phyloP scores from a whole-genome alignment of 2,329 filamentous ascomycete genomes.

The Xylariaceae sp. region DNA sequence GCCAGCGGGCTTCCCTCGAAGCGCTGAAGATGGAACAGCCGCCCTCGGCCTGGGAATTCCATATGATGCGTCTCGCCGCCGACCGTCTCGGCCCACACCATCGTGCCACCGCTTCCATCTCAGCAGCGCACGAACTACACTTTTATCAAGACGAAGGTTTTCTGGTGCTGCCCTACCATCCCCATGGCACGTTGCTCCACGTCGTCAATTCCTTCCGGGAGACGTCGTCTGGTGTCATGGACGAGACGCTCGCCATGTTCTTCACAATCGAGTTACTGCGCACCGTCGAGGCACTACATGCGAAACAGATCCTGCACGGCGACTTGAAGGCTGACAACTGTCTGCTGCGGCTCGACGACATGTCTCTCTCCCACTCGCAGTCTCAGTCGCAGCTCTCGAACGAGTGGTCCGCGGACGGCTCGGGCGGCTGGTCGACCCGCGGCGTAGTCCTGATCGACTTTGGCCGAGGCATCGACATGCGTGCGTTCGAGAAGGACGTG shows the following conservation, averaged over 20 bases:
- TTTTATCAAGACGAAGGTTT: slow-evolving; percentile 90
- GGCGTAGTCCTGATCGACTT: slow-evolving; percentile 93
- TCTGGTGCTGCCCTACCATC: slow-evolving; percentile 83
- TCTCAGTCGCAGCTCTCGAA: slow-evolving; percentile 52
- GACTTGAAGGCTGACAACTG: slow-evolving; percentile 97
- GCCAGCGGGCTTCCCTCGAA: slow-evolving; percentile 68
- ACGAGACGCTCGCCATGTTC: slow-evolving; percentile 93
- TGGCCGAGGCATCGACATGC: slow-evolving; percentile 93
- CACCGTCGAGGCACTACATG: slow-evolving; percentile 85
- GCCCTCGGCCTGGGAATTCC: slow-evolving; percentile 91
- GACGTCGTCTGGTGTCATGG: slow-evolving; percentile 77
- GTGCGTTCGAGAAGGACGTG: slow-evolving; percentile 75
- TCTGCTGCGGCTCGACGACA: slow-evolving; percentile 78
- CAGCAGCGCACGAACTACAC: slow-evolving; percentile 88
- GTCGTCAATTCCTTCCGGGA: slow-evolving; percentile 85
- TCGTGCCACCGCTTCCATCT: slow-evolving; percentile 77
- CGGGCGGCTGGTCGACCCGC: slow-evolving; percentile 78
- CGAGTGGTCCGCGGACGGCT: slow-evolving; percentile 76
- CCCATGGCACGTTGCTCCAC: slow-evolving; percentile 93
- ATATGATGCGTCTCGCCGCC: slow-evolving; percentile 87
- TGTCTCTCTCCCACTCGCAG: slow-evolving; percentile 27
- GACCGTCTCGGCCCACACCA: slow-evolving; percentile 74
- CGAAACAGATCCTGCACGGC: slow-evolving; percentile 82
- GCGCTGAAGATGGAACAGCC: slow-evolving; percentile 95
- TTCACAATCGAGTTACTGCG: slow-evolving; percentile 91